A percentile compares a stretch with the other conserved stretches of the same genome.
Evolutionary conservation across 371 early-diverging fungal species (phyloP).

Genomic region (Syncephalastrum monosporum): DNA sequence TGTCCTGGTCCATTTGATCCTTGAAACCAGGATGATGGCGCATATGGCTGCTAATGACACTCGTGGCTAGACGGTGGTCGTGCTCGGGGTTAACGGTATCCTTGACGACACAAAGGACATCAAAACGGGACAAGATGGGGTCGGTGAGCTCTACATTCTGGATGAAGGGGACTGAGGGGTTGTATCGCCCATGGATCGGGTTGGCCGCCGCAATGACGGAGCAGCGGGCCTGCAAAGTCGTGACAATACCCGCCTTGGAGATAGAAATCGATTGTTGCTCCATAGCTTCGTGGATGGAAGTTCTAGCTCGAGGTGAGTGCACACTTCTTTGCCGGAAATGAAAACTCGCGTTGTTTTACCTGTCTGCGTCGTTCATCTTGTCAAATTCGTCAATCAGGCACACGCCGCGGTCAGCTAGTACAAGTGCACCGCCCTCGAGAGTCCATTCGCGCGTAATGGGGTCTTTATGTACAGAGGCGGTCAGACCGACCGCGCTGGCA

Average conservation of each 20-base stretch:
- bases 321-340: neutral
- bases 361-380: constrained; percentile 90
- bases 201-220: constrained; percentile 95
- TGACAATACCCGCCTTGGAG: constrained; percentile 92
- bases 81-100: constrained; percentile 88
- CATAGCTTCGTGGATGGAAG: constrained; percentile 96
- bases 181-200: constrained; percentile 97
- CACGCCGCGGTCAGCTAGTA: constrained; percentile 89
- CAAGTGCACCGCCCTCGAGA: constrained; percentile 98
- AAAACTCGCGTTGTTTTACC: constrained; percentile 24
- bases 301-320: constrained; percentile 35
- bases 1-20: constrained; percentile 32
- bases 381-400: constrained; percentile 97
- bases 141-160: constrained; percentile 99
- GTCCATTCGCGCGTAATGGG: constrained; percentile 98
- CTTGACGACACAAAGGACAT: constrained; percentile 98
- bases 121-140: constrained; percentile 99
- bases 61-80: constrained; percentile 93
- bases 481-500: constrained; percentile 99
- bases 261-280: constrained; percentile 95
- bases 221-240: constrained; percentile 90
- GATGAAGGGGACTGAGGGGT: constrained; percentile 91
- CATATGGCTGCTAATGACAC: constrained; percentile 93
- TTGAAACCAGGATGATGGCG: constrained; percentile 79
- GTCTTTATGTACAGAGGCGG: constrained; percentile 98